Evolutionary conservation across 1,139 yeast genomes (phyloP), one percentile per base, ranked within the genome.

Genomic region (Meyerozyma elateridarum): DNA sequence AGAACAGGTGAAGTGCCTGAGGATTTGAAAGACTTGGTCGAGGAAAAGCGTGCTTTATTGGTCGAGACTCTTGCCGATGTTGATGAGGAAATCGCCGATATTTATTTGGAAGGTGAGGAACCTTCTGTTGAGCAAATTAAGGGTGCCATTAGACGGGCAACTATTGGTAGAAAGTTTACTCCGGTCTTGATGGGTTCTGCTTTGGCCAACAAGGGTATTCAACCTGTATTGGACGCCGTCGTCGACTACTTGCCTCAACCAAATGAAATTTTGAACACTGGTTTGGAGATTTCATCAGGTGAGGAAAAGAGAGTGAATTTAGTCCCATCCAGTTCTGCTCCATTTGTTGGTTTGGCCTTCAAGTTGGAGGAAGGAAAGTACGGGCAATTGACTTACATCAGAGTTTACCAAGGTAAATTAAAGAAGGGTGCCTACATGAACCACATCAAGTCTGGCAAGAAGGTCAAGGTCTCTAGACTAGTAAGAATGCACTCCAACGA

Each of bases 151-250:
- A 82, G 98, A 61, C 79, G 96, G 52, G 77, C 97, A 33, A 91
- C 98, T n/a, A 89, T 91, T 61, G 95, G 89, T 24, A 79, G 97
- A 65, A 85, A 77, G 57, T 91, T 91, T 67, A 87, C 97, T 15
- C 98, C 98, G n/a, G 97, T 91, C 11, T 70, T 91, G 46, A 91
- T 91, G 97, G 98, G 98, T 21, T 87, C 97, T 33, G 98, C 98
- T 17, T 72, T 91, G 44, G 98, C 97, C 34, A 91, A 91, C 63
- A 84, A 82, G 47, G 96, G 96, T 60, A 73, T 91, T 41, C 98
- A 91, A 66, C 87, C 91, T 15, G 97, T 91, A 26, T 73, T 91
- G 48, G 96, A 91, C 58, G 91, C 97, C 25, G 96, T 91, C 39
- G 94, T 93, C 45, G 97, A 91, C 56, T 91, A 80, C 59, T 74